Evolutionary conservation across 2,329 filamentous ascomycete species (phyloP), one percentile per base, ranked within the genome.

Genomic region (Ascochyta clinopodiicola): DNA sequence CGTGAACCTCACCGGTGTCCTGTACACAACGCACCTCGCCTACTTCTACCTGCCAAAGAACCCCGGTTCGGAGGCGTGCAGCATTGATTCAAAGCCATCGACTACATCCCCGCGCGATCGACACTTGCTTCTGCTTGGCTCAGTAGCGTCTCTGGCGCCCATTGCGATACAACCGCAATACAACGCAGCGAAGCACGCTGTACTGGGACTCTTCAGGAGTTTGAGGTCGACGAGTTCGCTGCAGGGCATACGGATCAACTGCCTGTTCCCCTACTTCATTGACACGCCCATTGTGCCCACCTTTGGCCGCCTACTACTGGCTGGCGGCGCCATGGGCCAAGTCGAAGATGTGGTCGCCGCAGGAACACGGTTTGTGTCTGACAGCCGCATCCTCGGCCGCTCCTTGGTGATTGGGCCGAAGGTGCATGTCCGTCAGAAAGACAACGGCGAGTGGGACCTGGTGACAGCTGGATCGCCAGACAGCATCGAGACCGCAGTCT

Each of bases 241-340:
- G 7, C 73, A 80, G 37, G 83, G 84, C 22, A 75, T 90, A 37
- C 80, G 88, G 39, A 77, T 88, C 56, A 90, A 90, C 67, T 78
- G 89, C 66, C 70, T 90, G n/a, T 82, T 81, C 54, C 88, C 88
- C 0, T 90, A 89, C 73, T 90, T 88, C 70, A 80, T 83, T 64
- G 82, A 86, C 62, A 87, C 85, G 13, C 83, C 85, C n/a, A 80
- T 90, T 39, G 69, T 87, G 4, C 74, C 79, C 0, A 55, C 73
- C 1, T 51, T 61, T 1, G 85, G 78, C 17, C 78, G 82, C 25
- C 57, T 81, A 2, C 55, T 88, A 15, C 77, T 89, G 2, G 82
- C 86, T 0, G 88, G 87, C 13, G 79, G 77, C 3, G 82, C 78
- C 2, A 76, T 82, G 59, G 85, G 82, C 1, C 77, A 78, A 37